Conservation (phyloP, 2,329 filamentous ascomycete species). For the Ceratocystis colombiana region DNA sequence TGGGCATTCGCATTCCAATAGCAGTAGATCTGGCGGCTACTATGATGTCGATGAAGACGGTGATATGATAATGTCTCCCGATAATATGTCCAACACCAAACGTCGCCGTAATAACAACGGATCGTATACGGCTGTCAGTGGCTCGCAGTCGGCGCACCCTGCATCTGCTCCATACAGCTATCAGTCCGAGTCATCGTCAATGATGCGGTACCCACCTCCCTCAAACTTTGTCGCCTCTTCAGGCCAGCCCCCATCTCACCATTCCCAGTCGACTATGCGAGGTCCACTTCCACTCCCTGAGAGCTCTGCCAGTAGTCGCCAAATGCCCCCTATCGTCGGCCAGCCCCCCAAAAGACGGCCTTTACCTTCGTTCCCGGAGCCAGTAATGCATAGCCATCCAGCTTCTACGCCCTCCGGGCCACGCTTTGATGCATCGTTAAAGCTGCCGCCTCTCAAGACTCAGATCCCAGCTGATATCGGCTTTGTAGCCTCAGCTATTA, state of each 20-base stretch:
- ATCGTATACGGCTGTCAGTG: not conserved
- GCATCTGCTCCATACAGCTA: slow-evolving; percentile 12
- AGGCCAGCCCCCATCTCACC: slow-evolving; percentile 1
- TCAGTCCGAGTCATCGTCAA: not conserved
- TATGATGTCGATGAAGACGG: slow-evolving; percentile 14
- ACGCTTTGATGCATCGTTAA: slow-evolving; percentile 43
- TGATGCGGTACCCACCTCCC: slow-evolving; percentile 18
- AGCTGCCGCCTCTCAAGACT: slow-evolving; percentile 46
- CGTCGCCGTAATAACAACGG: slow-evolving; percentile 11
- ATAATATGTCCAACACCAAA: not conserved
- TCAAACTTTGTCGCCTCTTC: slow-evolving; percentile 14
- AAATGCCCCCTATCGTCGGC: not conserved
- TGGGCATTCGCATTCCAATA: slow-evolving; percentile 13
- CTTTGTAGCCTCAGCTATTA: slow-evolving; percentile 1
- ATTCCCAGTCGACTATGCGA: slow-evolving; percentile 6
- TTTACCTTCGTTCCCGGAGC: slow-evolving; percentile 12
- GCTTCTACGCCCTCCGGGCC: not conserved
- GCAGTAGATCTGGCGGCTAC: slow-evolving; percentile 3
- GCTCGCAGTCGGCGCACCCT: slow-evolving; percentile 3
- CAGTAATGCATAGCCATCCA: not conserved
- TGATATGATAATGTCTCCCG: slow-evolving; percentile 11
- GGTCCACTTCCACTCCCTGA: slow-evolving; percentile 16
- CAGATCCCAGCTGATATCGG: slow-evolving; percentile 29
- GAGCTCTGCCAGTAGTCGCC: not conserved
- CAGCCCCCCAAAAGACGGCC: slow-evolving; percentile 13